These are phyloP conservation scores for Hypoxylon trugodes DNA, from an alignment of 495 filamentous ascomycete species.

Conservation along the genomic window DNA sequence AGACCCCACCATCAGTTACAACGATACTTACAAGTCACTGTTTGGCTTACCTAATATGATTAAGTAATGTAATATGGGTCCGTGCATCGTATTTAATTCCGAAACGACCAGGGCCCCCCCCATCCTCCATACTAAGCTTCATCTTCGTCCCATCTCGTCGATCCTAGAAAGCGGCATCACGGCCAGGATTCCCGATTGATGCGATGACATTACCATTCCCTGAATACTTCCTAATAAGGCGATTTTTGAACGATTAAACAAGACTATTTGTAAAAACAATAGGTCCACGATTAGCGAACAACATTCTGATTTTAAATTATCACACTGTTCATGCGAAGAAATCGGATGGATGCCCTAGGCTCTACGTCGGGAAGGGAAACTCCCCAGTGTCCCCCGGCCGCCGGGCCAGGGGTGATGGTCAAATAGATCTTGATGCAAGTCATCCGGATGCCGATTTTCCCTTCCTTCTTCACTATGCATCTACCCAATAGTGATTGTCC, in stretches of 20 bases:
- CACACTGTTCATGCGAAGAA: too few species aligned
- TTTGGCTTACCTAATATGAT: neutral
- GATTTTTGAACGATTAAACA: neutral
- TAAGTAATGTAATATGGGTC: neutral
- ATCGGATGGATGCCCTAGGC: too few species aligned
- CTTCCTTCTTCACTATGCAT: constrained; percentile 26
- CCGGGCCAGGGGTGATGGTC: constrained; percentile 14
- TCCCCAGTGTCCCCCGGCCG: neutral
- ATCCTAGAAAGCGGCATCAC: neutral
- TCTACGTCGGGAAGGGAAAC: too few species aligned
- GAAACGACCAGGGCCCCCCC: constrained; percentile 33
- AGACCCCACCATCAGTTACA: constrained; percentile 8
- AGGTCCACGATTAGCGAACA: neutral
- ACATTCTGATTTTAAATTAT: neutral
- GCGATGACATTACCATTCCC: too few species aligned
- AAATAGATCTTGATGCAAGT: constrained; percentile 9
- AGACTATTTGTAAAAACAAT: neutral
- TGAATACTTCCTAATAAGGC: neutral
- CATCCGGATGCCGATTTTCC: constrained; percentile 23
- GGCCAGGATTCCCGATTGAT: neutral
- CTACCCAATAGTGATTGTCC: constrained; percentile 13
- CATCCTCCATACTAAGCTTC: constrained; percentile 36
- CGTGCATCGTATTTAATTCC: constrained; percentile 21
- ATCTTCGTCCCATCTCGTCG: constrained; percentile 31
- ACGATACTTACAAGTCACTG: neutral